Evolutionary conservation across 2,329 filamentous ascomycete genomes (phyloP), one percentile per base, ranked within the genome.

Genomic region (Anthostomella pinea): DNA sequence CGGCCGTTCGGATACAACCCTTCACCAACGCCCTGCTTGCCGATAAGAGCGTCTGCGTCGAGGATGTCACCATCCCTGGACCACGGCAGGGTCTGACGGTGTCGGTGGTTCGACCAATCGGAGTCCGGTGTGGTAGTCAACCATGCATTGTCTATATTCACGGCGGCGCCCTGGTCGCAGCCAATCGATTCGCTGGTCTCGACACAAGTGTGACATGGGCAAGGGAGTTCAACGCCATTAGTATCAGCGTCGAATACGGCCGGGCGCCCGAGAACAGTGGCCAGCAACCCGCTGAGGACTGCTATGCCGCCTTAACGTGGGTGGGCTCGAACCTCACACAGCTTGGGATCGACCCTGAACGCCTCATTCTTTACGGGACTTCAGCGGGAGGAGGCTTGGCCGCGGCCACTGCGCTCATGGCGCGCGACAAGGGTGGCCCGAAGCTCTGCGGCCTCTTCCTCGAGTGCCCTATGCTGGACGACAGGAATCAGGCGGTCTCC

Each of bases 361-460:
- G 68, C 22, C 66, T 81, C 19, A 66, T 78, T 9, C 60, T 79
- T 13, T 68, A 68, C 36, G 77, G 77, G 4, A 71, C 74, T 35
- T 77, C 72, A 15, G 76, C 75, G 1, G 77, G 76, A 3, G 77
- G 74, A 2, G 74, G 76, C 35, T 58, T 82, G 11, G 75, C 75
- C 1, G 72, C 74, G 2, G 72, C 68, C 4, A 63, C 73, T 45
- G 66, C 72, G 2, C 57, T 81, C 17, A 69, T 77, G 64, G 53
- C 53, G 3, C 53, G 62, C n/a, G 64, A 68, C 45, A 49, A 48
- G n/a, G 51, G 46, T 15, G 47, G 57, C 1, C 59, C 60, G 1
- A 52, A 52, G n/a, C 40, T 69, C 3, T 55, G 58, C 7, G 64
- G 61, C 15, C 59, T 66, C 22, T 57, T 65, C 13, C 53, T 69